Evolutionary conservation across 441 rosid genomes (phyloP).

Genomic region (Isatis lusitanica): DNA sequence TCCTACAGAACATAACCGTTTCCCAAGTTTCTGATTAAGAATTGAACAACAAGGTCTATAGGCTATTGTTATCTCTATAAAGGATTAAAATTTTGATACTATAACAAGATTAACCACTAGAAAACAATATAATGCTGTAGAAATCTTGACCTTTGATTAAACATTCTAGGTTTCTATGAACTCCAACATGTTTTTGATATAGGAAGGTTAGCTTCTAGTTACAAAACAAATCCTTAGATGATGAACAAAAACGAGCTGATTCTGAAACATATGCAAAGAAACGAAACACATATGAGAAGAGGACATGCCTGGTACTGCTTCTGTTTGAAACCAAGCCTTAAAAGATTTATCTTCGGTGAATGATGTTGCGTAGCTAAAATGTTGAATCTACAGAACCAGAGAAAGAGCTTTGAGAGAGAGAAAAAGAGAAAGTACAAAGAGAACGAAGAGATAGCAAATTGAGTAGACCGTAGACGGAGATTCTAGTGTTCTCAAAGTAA

Average conservation of each 20-base stretch:
- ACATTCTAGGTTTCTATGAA: not conserved
- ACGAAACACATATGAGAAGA: conserved; percentile 14
- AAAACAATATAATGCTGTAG: not conserved
- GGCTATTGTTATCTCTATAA: not conserved
- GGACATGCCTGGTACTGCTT: conserved; percentile 32
- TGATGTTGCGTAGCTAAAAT: not conserved
- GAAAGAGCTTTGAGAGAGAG: not conserved
- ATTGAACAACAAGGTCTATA: not conserved
- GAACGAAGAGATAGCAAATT: conserved; percentile 16
- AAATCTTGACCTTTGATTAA: not conserved
- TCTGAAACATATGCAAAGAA: not conserved
- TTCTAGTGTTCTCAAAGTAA: conserved; percentile 15
- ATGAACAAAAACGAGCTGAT: conserved; percentile 11
- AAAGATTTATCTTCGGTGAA: not conserved
- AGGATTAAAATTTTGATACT: not conserved
- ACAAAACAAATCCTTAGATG: not conserved
- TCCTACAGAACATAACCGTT: not conserved
- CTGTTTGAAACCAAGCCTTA: conserved; percentile 14
- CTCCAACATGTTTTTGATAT: not conserved
- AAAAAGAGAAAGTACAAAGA: not conserved
- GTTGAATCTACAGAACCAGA: not conserved
- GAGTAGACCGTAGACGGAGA: conserved; percentile 18
- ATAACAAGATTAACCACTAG: not conserved
- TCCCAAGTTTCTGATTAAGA: not conserved
- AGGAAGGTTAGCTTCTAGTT: not conserved